Evolutionary conservation across 108 stramenopile genomes (phyloP), one percentile per base, ranked within the genome.

Genomic region (Epipyxis sp.): DNA sequence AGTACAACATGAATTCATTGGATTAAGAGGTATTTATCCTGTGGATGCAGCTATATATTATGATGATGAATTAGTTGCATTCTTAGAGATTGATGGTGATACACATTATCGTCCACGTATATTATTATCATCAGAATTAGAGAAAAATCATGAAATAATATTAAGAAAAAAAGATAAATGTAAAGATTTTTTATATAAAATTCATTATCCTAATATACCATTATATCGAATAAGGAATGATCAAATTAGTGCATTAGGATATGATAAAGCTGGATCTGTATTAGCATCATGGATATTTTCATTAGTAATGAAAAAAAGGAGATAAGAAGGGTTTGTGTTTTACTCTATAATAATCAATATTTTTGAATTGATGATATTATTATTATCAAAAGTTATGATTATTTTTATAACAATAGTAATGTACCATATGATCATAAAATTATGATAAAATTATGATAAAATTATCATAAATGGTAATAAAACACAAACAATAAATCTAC

Each of bases 41-140:
- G 34, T 65, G 3, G 61, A 65, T 37, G 35, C 34, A 37, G 61
- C 61, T 10, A 37, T 65, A 3, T 65, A 65, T 65, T 37, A 65
- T 37, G 61, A 65, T 37, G 61, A 65, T 10, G 25, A 35, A 37
- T 32, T 65, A 16, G 3, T 65, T 29, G 61, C 61, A 16, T 65
- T 65, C 25, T 6, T 65, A 32, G 61, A 65, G 34, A 32, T 65
- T 6, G 61, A 65, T 37, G 61, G 61, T 29, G 61, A 29, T 37
- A 32, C 34, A 16, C 61, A 65, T 37, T 65, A 65, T 37, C 13
- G 61, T 37, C 27, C 61, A 10, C n/a, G n/a, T n/a, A n/a, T n/a
- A n/a, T n/a, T n/a, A n/a, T n/a, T n/a, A n/a, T n/a, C n/a, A n/a
- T n/a, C n/a, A n/a, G n/a, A n/a, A n/a, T n/a, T n/a, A n/a, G n/a